Conservation (phyloP, 2,329 filamentous ascomycete genomes). For the Penicillium sp. region DNA sequence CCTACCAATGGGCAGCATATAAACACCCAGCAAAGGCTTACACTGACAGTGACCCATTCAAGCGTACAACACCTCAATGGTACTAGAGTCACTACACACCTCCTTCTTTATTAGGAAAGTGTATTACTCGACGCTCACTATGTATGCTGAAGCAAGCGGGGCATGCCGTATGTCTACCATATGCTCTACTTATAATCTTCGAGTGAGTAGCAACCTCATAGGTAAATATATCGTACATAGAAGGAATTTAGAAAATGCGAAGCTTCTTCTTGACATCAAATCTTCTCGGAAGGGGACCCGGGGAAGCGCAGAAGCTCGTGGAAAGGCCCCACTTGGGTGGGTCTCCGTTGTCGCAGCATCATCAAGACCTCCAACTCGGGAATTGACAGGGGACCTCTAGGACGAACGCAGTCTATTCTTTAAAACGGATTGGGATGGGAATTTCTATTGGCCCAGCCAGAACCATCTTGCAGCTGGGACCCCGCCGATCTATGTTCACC, state of each 20-base stretch:
- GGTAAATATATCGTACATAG: too few species aligned
- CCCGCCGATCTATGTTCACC: conserved; percentile 1
- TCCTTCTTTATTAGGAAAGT: background rate
- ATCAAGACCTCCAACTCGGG: background rate
- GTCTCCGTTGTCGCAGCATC: conserved; percentile 4
- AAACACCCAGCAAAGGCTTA: too few species aligned
- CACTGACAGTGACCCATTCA: too few species aligned
- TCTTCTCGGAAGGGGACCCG: background rate
- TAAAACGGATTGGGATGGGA: background rate
- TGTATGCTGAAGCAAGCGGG: too few species aligned
- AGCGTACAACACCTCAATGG: too few species aligned
- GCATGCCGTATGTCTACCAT: too few species aligned
- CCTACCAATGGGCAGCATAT: too few species aligned
- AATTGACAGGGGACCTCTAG: background rate
- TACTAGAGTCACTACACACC: too few species aligned
- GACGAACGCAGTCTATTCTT: background rate
- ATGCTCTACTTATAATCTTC: too few species aligned
- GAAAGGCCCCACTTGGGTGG: conserved; percentile 1
- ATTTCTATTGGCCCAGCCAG: background rate
- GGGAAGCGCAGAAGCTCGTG: conserved; percentile 1
- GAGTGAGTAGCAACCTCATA: too few species aligned
- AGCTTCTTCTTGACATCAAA: too few species aligned
- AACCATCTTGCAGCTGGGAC: conserved; percentile 2
- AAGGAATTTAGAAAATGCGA: too few species aligned
- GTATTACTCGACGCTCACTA: background rate